Base-by-base conservation (phyloP, 1,284 basidiomycete genomes). In the Cutaneotrichosporon sp. region DNA sequence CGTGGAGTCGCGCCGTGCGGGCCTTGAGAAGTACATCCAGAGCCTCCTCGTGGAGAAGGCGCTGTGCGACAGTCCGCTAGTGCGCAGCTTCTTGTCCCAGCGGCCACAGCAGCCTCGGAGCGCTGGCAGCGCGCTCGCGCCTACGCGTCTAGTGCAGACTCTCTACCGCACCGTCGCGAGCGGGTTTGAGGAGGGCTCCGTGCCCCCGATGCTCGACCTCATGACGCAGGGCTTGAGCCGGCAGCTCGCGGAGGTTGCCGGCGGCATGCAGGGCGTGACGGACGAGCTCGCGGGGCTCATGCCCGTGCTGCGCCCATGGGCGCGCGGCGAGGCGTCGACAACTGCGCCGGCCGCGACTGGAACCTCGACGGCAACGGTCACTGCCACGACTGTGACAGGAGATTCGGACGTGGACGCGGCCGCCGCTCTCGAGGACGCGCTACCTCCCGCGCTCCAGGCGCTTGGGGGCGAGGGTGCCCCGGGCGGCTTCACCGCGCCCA, bases 181-280 rank as follows among this genome's bases (percentile, higher is more conserved):
- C 38, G 47, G 42, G 14, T 20, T 50, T n/a, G 49, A 52, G 20
- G 49, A 36, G 25, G 91, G 93, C 84, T 87, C 93, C 76, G 91
- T 90, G 0, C 91, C 91, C 0, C 93, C 91, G 0, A 95, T 97
- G 91, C 81, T 97, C 47, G 94, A 97, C 73, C 87, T 95, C 58
- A 91, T 97, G 68, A 74, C 73, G 20, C 72, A 74, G 8, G 72
- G 72, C 2, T 85, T 97, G 11, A 91, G 88, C 4, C 86, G 89
- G 20, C 94, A 97, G 77, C 89, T 91, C 2, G 89, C 89, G 8
- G 92, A 95, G 71, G 87, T 93, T 63, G 89, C 88, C 1, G 87
- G 87, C 1, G 87, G 86, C 1, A 80, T 91, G n/a, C 86, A 87
- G 60, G 91, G 91, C 69, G 90, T 93, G 71, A 90, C 87, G 1